Evolutionary conservation across 2,329 filamentous ascomycete genomes (phyloP).

Genomic region (Penicillium sp.): DNA sequence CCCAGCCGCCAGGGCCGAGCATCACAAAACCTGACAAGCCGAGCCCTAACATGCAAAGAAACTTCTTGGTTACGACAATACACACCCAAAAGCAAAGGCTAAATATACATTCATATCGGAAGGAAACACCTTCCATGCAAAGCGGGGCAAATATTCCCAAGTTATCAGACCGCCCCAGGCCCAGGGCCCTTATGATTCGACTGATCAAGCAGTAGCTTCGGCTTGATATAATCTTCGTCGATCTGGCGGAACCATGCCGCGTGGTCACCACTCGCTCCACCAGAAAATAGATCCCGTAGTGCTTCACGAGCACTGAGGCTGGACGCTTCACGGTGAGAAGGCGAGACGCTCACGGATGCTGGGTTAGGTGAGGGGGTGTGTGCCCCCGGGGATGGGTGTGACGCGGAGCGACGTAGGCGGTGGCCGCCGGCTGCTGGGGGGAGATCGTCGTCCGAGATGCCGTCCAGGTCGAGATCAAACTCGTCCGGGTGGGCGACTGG

Average conservation of each 20-base stretch:
- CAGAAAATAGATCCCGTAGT: slow-evolving; percentile 74
- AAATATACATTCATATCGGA: slow-evolving; percentile 23
- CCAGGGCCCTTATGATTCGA: slow-evolving; percentile 42
- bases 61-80: background rate
- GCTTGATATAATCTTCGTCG: slow-evolving; percentile 96
- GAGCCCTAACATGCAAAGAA: background rate
- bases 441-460: slow-evolving; percentile 56
- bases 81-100: slow-evolving; percentile 7
- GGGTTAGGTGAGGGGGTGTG: slow-evolving; percentile 21
- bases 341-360: slow-evolving; percentile 27
- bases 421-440: slow-evolving; percentile 51
- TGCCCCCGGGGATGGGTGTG: slow-evolving; percentile 30
- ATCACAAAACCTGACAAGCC: background rate
- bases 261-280: slow-evolving; percentile 73
- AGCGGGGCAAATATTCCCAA: background rate
- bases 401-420: slow-evolving; percentile 37
- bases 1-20: background rate
- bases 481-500: slow-evolving; percentile 30
- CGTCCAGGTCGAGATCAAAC: slow-evolving; percentile 43
- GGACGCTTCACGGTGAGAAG: slow-evolving; percentile 26
- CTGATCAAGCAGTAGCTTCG: slow-evolving; percentile 78
- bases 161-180: slow-evolving; percentile 36
- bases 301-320: slow-evolving; percentile 70
- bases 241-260: slow-evolving; percentile 86
- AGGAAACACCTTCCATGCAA: slow-evolving; percentile 7